phyloP scores from a whole-genome alignment of 176 grass and related monocot genomes.

The Cymbopogon citratus region DNA sequence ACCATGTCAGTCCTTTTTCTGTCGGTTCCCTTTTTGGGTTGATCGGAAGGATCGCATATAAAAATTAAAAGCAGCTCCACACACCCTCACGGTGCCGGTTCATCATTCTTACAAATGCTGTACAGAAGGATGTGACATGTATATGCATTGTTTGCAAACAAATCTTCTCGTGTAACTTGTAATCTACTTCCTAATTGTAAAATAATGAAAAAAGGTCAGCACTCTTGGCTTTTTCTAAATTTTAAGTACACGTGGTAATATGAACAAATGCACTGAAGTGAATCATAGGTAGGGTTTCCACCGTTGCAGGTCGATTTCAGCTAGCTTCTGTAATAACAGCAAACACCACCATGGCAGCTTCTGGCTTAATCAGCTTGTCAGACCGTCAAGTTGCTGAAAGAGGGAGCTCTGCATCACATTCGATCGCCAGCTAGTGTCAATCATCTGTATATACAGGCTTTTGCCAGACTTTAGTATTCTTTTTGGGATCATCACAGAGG shows the following conservation, averaged over 20 bases:
- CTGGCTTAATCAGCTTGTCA: not conserved
- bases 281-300: not conserved
- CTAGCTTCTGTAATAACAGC: not conserved
- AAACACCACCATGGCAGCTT: not conserved
- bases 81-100: not conserved
- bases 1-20: not conserved
- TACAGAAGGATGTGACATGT: conserved; percentile 18
- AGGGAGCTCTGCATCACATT: not conserved
- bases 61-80: not conserved
- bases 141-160: conserved; percentile 8
- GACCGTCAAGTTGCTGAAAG: conserved; percentile 1
- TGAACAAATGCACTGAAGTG: conserved; percentile 3
- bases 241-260: not conserved
- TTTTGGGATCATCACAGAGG: conserved; percentile 65
- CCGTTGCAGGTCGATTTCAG: not conserved
- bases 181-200: not conserved
- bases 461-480: conserved; percentile 72
- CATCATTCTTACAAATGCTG: conserved; percentile 23
- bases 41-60: no score
- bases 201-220: conserved; percentile 7
- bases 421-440: not conserved
- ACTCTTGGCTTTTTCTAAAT: not conserved
- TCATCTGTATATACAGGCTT: conserved; percentile 64
- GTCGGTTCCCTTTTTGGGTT: no score
- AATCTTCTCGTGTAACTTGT: not conserved